Evolutionary conservation across 78 protist genomes (phyloP), one percentile per base, ranked within the genome.

Genomic region (Ministeria vibrans): DNA sequence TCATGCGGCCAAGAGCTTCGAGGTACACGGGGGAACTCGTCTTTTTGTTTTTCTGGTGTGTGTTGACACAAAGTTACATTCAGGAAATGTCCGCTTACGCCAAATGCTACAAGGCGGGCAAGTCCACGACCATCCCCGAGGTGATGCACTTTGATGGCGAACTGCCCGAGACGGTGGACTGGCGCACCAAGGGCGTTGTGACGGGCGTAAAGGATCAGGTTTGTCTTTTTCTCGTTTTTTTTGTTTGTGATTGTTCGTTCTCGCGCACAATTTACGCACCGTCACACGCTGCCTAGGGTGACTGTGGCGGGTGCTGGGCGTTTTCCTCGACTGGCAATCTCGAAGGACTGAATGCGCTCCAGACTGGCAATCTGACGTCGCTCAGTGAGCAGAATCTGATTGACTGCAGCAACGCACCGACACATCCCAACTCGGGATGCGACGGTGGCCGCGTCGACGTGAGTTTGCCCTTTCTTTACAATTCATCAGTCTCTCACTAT

Each of bases 171-270:
- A 18, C 71, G 1, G 66, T 83, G 62, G 82, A 78, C 80, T 79
- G 86, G 86, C 76, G 86, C 36, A 38, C 49, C 68, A 44, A 80
- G 72, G 76, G 68, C 64, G 74, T 13, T 42, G 89, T 89, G 27
- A 61, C 87, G 32, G 79, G 83, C 43, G 89, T 89, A 34, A 81
- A 86, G 82, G 23, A 89, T 83, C 92, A 89, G 84, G 82, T 70
- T n/a, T n/a, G n/a, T n/a, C n/a, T n/a, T n/a, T n/a, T n/a, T n/a
- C n/a, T n/a, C n/a, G n/a, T n/a, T n/a, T n/a, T n/a, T n/a, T n/a
- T n/a, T n/a, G n/a, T n/a, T n/a, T n/a, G n/a, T n/a, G n/a, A n/a
- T n/a, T n/a, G n/a, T n/a, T 28, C 43, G 51, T 36, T 81, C 87
- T 79, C 86, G 88, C 41, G 63, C 81, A 9, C 77, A 87, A 66